phyloP scores from a whole-genome alignment of 75 land plant genomes.

The Pinus taeda region DNA sequence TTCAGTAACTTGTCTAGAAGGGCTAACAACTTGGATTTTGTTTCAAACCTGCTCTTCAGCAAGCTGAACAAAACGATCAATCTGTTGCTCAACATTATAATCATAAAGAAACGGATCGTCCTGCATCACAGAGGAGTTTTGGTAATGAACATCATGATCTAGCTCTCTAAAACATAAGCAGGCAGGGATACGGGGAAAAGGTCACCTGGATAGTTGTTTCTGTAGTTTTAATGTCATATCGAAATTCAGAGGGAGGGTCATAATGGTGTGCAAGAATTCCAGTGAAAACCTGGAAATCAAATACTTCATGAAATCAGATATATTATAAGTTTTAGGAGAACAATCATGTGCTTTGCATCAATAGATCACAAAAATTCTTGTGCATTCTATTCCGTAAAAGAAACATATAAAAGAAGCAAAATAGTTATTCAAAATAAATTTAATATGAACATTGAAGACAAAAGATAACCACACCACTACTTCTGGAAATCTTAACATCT shows the following conservation, averaged over 20 bases:
- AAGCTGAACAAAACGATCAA: slow-evolving; percentile 69
- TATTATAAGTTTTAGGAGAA: background rate
- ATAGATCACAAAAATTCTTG: background rate
- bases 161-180: background rate
- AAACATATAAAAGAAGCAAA: background rate
- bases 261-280: slow-evolving; percentile 15
- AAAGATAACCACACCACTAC: background rate
- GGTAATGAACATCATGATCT: background rate
- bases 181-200: background rate
- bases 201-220: slow-evolving; percentile 9
- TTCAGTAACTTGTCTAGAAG: background rate
- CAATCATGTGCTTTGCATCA: background rate
- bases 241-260: slow-evolving; percentile 38
- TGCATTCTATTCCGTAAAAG: background rate
- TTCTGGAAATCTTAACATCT: background rate
- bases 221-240: slow-evolving; percentile 31
- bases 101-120: slow-evolving; percentile 72
- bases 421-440: background rate
- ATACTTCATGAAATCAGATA: background rate
- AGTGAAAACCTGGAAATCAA: slow-evolving; percentile 10
- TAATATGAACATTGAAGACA: background rate
- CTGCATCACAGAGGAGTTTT: slow-evolving; percentile 23
- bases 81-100: slow-evolving; percentile 74
- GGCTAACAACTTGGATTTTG: background rate
- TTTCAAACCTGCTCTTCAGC: slow-evolving; percentile 63